These are phyloP conservation scores for Eucalyptus cloeziana DNA, from an alignment of 345 rosid species.

Conservation along the genomic window DNA sequence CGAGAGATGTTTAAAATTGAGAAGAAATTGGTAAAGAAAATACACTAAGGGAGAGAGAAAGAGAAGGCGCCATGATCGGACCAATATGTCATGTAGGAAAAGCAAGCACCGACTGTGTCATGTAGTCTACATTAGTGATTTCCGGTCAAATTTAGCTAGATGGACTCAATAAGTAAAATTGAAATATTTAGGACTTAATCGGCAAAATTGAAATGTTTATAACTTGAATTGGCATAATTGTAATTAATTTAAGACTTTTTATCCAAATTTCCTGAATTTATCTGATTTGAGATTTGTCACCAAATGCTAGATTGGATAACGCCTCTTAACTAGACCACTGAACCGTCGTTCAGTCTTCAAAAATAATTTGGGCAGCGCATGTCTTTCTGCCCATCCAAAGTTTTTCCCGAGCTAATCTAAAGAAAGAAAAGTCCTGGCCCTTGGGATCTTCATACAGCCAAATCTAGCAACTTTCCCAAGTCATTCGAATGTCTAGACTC, in stretches of 20 bases:
- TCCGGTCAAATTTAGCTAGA: fast-evolving
- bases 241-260: neutral
- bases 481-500: neutral
- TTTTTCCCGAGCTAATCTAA: neutral
- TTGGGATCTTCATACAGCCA: neutral
- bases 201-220: neutral
- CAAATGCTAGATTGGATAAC: neutral
- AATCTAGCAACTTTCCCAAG: neutral
- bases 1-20: too few species aligned
- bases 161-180: neutral
- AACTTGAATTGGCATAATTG: neutral
- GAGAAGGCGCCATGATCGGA: neutral
- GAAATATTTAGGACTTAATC: too few species aligned
- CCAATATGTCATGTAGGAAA: neutral
- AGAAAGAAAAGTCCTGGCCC: neutral
- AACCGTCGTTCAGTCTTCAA: too few species aligned
- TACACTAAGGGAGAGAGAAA: neutral
- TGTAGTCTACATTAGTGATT: too few species aligned
- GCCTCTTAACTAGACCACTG: too few species aligned
- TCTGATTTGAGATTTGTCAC: neutral
- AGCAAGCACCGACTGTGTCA: neutral
- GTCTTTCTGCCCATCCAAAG: too few species aligned
- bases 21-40: neutral
- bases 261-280: neutral
- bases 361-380: too few species aligned